Evolutionary conservation across 306 rosid genomes (phyloP).

Genomic region (Abrus pulchellus): DNA sequence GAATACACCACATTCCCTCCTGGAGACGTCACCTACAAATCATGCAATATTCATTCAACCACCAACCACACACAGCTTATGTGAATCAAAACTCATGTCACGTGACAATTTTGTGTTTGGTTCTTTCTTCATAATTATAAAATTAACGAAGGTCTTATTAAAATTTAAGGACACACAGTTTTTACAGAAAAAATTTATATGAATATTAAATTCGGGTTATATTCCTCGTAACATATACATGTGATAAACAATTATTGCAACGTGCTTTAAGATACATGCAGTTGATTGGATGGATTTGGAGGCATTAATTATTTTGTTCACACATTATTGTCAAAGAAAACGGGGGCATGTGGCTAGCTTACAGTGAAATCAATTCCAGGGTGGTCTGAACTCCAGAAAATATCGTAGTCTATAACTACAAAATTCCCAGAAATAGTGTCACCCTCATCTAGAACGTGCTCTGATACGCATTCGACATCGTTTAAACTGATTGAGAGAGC

Average conservation of each 20-base stretch:
- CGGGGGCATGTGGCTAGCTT: not conserved
- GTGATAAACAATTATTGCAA: not conserved
- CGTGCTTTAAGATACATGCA: not conserved
- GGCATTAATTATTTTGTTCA: not conserved
- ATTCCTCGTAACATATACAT: not conserved
- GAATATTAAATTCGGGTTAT: too few relatives aligned
- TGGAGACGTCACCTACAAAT: conserved; percentile 71
- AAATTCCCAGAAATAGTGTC: conserved; percentile 59
- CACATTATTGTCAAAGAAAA: not conserved
- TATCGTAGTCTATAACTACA: conserved; percentile 60
- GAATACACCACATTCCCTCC: conserved; percentile 59
- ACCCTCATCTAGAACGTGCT: conserved; percentile 42
- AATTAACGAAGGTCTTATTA: too few relatives aligned
- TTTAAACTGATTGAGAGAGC: conserved; percentile 54
- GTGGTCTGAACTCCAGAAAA: conserved; percentile 62
- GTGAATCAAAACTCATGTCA: not conserved
- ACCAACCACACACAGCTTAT: too few relatives aligned
- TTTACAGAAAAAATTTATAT: too few relatives aligned
- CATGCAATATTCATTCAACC: not conserved
- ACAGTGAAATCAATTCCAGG: conserved; percentile 61
- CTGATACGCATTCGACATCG: conserved; percentile 57
- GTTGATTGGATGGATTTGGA: not conserved
- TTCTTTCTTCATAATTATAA: too few relatives aligned
- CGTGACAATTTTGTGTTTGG: too few relatives aligned
- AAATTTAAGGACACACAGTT: too few relatives aligned